These are phyloP conservation scores for Trypanosoma conorhini DNA, from an alignment of 208 protist genomes.

Conservation along the genomic window DNA sequence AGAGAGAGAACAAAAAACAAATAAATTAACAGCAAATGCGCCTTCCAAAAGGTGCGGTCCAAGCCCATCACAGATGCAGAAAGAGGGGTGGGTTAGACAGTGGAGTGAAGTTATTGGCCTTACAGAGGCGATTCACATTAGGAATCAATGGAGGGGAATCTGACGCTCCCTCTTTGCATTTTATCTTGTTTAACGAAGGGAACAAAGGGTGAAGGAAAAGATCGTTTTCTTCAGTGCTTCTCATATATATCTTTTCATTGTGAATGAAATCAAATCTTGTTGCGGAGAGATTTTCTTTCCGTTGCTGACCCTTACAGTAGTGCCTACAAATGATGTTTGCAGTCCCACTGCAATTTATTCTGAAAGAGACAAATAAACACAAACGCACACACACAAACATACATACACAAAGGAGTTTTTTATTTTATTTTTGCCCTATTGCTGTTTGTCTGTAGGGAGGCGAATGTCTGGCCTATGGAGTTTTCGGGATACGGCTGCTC, in stretches of 20 bases:
- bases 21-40: neutral
- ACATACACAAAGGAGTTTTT: too few relatives aligned
- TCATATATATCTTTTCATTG: neutral
- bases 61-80: neutral
- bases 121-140: neutral
- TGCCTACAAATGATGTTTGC: neutral
- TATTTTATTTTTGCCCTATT: neutral
- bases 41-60: neutral
- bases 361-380: neutral
- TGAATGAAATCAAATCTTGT: neutral
- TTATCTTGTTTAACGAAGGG: neutral
- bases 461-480: constrained; percentile 75
- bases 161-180: neutral
- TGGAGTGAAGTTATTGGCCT: neutral
- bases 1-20: neutral
- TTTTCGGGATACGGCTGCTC: constrained; percentile 38
- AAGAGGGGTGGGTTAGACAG: neutral
- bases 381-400: neutral
- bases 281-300: neutral
- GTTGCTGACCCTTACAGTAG: neutral
- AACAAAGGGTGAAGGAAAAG: neutral
- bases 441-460: neutral
- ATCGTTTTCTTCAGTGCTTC: neutral
- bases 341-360: neutral
- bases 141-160: neutral